Percentiles rank a stretch among this genome's conserved stretches.
Evolutionary conservation across 129 eudicot species (phyloP).

Genomic region (Sambucus nigra): DNA sequence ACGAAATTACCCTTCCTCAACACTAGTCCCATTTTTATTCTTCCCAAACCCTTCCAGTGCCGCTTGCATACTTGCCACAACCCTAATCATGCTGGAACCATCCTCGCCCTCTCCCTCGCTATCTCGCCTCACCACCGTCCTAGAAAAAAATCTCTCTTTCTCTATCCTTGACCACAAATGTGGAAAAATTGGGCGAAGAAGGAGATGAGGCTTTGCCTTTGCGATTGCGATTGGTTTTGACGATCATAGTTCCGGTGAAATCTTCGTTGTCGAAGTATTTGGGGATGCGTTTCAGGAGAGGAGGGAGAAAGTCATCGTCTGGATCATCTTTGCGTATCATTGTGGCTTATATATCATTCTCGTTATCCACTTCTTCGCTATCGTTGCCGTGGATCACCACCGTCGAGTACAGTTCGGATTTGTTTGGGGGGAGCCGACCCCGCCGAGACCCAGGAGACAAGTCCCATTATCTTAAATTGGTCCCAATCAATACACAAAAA

Average conservation of each 20-base stretch:
- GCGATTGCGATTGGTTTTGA: constrained; percentile 35
- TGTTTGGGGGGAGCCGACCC: constrained; percentile 37
- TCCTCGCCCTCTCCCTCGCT: constrained; percentile 28
- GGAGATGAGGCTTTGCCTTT: neutral
- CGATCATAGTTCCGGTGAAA: constrained; percentile 77
- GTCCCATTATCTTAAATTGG: too few species aligned
- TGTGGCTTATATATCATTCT: constrained; percentile 52
- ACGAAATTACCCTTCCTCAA: constrained; percentile 38
- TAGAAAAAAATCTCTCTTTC: constrained; percentile 40
- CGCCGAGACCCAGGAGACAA: constrained; percentile 54
- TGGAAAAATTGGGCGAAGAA: too few species aligned
- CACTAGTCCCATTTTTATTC: constrained; percentile 37
- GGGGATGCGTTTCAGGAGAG: constrained; percentile 74
- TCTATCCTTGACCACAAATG: constrained; percentile 56
- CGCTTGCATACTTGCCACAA: constrained; percentile 91
- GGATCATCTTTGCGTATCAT: constrained; percentile 48
- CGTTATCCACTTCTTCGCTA: constrained; percentile 19
- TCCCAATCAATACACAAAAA: too few species aligned
- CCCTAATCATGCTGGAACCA: constrained; percentile 74
- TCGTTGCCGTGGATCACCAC: constrained; percentile 48
- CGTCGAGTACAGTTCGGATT: constrained; percentile 57
- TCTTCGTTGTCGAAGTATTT: constrained; percentile 86
- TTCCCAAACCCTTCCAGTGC: constrained; percentile 63
- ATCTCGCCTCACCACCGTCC: constrained; percentile 54
- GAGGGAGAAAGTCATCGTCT: constrained; percentile 68